Percentiles rank a stretch among this genome's conserved stretches.
phyloP scores from a whole-genome alignment of 495 filamentous ascomycete genomes.

The Extremus antarcticus region DNA sequence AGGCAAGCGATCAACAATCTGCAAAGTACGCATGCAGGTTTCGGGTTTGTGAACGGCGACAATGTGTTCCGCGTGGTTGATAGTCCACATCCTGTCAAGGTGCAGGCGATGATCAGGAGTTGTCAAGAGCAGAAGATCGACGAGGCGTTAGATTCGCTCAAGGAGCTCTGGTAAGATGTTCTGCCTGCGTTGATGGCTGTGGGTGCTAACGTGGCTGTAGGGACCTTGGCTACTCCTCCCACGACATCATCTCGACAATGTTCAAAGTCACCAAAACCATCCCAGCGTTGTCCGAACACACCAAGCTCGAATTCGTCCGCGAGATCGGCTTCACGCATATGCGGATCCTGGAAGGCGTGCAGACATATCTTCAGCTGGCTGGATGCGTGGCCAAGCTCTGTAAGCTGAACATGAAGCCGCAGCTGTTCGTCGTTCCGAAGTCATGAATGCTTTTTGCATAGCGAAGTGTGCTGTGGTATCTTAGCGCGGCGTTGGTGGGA shows the following conservation, averaged over 20 bases:
- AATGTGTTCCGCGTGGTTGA: slow-evolving; percentile 99
- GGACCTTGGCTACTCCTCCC: slow-evolving; percentile 81
- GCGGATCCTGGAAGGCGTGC: slow-evolving; percentile 93
- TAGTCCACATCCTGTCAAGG: slow-evolving; percentile 91
- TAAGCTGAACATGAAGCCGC: slow-evolving; percentile 89
- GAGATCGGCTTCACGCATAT: slow-evolving; percentile 99
- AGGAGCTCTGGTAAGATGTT: slow-evolving; percentile 66
- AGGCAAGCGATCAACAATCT: slow-evolving; percentile 98
- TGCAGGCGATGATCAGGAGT: slow-evolving; percentile 95
- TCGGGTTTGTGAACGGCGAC: slow-evolving; percentile 92
- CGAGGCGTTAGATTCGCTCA: slow-evolving; percentile 70
- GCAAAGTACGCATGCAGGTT: slow-evolving; percentile 89
- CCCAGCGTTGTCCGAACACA: slow-evolving; percentile 76
- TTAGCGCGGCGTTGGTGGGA: slow-evolving; percentile 16
- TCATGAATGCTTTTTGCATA: slow-evolving; percentile 3
- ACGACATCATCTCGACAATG: slow-evolving; percentile 98
- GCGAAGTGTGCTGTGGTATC: neutral
- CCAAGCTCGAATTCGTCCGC: slow-evolving; percentile 90
- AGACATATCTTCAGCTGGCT: slow-evolving; percentile 84
- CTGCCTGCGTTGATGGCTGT: neutral
- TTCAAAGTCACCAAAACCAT: slow-evolving; percentile 96
- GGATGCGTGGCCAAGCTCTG: slow-evolving; percentile 83
- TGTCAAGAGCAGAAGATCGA: slow-evolving; percentile 89
- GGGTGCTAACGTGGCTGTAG: slow-evolving; percentile 24
- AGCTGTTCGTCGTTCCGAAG: slow-evolving; percentile 55